Conservation (phyloP, 129 eudicot species). For the Lonicera japonica region DNA sequence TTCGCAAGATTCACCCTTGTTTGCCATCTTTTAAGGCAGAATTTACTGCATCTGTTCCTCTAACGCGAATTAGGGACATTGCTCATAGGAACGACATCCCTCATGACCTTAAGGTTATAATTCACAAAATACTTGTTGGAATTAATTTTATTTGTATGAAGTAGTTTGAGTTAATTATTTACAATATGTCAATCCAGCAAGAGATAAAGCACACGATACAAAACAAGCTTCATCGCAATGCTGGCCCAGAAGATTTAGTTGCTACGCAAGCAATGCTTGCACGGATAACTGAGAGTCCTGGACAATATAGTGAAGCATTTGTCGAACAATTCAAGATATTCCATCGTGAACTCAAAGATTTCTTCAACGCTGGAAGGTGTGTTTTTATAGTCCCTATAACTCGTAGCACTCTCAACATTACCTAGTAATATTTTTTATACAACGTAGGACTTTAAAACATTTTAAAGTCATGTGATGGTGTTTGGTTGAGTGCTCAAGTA, state of each 20-base stretch:
- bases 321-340: slow-evolving; percentile 90
- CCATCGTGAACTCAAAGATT: slow-evolving; percentile 89
- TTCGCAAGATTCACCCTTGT: slow-evolving; percentile 93
- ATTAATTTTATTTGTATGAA: background rate
- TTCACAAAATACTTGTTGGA: background rate
- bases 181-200: slow-evolving; percentile 49
- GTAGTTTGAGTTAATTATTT: slow-evolving; percentile 2
- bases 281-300: slow-evolving; percentile 75
- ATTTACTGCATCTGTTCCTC: slow-evolving; percentile 95
- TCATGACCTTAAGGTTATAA: slow-evolving; percentile 83
- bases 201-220: slow-evolving; percentile 98
- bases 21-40: slow-evolving; percentile 96
- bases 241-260: slow-evolving; percentile 96
- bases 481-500: too few relatives aligned
- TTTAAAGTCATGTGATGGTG: too few relatives aligned
- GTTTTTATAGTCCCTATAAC: background rate
- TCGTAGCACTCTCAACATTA: too few relatives aligned
- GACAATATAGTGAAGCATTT: slow-evolving; percentile 76
- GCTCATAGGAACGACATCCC: slow-evolving; percentile 96
- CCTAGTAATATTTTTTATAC: too few relatives aligned
- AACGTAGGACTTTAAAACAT: too few relatives aligned
- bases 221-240: slow-evolving; percentile 92
- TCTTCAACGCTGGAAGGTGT: slow-evolving; percentile 96
- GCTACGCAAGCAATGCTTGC: slow-evolving; percentile 95
- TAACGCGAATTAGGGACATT: slow-evolving; percentile 87